These are phyloP conservation scores for Turnera subulata DNA, from an alignment of 345 rosid genomes.

Conservation along the genomic window DNA sequence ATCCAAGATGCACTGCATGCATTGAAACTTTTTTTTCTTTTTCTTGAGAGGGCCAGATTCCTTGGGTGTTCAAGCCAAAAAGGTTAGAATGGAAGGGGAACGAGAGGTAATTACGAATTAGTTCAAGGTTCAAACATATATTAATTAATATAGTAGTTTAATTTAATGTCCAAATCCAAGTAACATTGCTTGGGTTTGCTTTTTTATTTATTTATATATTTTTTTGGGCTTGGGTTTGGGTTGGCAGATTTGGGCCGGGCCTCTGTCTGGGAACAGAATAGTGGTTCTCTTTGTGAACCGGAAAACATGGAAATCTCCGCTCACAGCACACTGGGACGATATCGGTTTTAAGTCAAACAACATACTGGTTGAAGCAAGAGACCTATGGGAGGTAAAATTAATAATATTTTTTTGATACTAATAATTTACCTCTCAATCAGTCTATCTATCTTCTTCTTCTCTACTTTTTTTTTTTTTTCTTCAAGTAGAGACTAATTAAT, in stretches of 20 bases:
- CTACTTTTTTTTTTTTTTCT: too few species aligned
- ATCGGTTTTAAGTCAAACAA: conserved; percentile 37
- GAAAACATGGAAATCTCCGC: conserved; percentile 8
- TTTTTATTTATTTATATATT: too few species aligned
- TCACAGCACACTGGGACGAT: conserved; percentile 32
- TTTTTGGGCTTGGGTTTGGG: too few species aligned
- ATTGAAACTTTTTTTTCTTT: background rate
- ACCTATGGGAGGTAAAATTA: conserved; percentile 77
- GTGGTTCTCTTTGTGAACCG: conserved; percentile 11
- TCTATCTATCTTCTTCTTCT: too few species aligned
- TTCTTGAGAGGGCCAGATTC: conserved; percentile 23
- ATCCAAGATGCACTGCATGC: too few species aligned
- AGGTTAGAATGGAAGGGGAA: conserved; percentile 40
- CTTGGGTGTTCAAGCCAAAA: conserved; percentile 40
- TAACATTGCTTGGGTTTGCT: too few species aligned
- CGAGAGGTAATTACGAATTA: conserved; percentile 36
- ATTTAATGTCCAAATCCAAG: too few species aligned
- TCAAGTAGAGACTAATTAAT: too few species aligned
- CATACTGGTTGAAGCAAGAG: conserved; percentile 44
- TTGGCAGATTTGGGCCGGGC: conserved; percentile 26
- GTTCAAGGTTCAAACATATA: too few species aligned
- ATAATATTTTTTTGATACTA: too few species aligned
- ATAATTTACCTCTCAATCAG: too few species aligned
- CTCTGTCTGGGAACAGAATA: conserved; percentile 11
- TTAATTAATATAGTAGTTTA: too few species aligned